Percentiles rank a stretch among this genome's conserved stretches.
phyloP scores from a whole-genome alignment of 352 stramenopile genomes.

The Globisporangium barbulae region DNA sequence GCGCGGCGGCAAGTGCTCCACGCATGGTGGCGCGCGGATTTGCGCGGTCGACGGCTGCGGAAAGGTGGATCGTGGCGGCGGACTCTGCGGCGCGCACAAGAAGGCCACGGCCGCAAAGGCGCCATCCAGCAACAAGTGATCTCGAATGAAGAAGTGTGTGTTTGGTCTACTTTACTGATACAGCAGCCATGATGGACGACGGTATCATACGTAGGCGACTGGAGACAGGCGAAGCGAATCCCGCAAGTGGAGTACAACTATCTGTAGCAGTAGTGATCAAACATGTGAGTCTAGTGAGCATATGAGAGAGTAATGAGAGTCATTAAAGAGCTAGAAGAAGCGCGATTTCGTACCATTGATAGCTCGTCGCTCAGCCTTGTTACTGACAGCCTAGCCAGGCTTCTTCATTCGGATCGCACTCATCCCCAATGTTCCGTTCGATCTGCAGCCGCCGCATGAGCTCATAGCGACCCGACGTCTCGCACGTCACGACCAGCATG shows the following conservation, averaged over 20 bases:
- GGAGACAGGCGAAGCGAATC: neutral
- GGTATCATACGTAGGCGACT: neutral
- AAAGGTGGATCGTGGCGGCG: slow-evolving; percentile 47
- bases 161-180: neutral
- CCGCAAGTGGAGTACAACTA: neutral
- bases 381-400: slow-evolving; percentile 12
- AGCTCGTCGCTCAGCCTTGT: neutral
- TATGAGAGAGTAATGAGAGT: neutral
- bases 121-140: neutral
- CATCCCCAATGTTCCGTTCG: slow-evolving; percentile 2
- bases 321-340: neutral
- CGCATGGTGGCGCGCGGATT: slow-evolving; percentile 34
- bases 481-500: slow-evolving; percentile 35
- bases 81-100: slow-evolving; percentile 46
- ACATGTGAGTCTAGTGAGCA: slow-evolving; percentile 4
- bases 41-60: slow-evolving; percentile 36
- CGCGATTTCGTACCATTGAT: neutral
- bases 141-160: neutral
- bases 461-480: slow-evolving; percentile 17
- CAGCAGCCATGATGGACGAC: neutral
- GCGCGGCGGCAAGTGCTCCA: slow-evolving; percentile 45
- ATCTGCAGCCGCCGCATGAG: slow-evolving; percentile 31
- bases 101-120: neutral
- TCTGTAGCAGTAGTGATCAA: slow-evolving; percentile 1
- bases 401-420: slow-evolving; percentile 15